Evolutionary conservation across 257 asterid genomes (phyloP), one percentile per base, ranked within the genome.

Genomic region (Fraxinus americana): DNA sequence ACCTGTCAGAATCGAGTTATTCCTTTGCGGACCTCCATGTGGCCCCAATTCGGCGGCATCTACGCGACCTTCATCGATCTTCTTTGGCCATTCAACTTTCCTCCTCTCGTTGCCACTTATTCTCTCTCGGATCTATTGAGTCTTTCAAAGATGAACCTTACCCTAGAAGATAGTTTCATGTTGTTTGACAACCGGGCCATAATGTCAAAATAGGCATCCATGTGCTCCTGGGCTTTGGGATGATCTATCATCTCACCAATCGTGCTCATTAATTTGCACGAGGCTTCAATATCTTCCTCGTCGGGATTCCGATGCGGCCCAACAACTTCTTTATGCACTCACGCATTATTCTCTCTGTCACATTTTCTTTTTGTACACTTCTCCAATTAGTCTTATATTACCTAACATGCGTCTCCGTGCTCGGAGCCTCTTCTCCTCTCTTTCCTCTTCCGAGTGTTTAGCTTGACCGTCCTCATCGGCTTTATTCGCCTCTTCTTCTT

Each of bases 101-200:
- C n/a, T n/a, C n/a, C n/a, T n/a, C n/a, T n/a, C n/a, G 98, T 89
- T 92, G 98, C 99, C 99, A 96, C 86, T 89, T 96, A 54, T 93
- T 96, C 88, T 86, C 92, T 84, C 99, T 89, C 76, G 93, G 89
- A 85, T 96, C 97, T 81, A 93, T 96, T 36, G 91, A 70, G 81
- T 93, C 99, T 86, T 79, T 94, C 76, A n/a, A n/a, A 96, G 87
- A 96, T 92, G 84, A 96, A 96, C 82, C 99, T 89, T 39, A 93
- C 95, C 82, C 99, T 86, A 41, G 98, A 90, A 63, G 98, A 93
- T 29, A 96, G 87, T 75, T 89, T 89, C 95, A 81, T 89, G 80
- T 96, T 89, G 76, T 87, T 96, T 34, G 99, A 92, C 59, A 96
- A 76, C 67, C 79, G 85, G 3, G 83, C 68, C 97, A 96, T 92